phyloP scores from a whole-genome alignment of 2,329 filamentous ascomycete species.

The Talaromyces sp. region DNA sequence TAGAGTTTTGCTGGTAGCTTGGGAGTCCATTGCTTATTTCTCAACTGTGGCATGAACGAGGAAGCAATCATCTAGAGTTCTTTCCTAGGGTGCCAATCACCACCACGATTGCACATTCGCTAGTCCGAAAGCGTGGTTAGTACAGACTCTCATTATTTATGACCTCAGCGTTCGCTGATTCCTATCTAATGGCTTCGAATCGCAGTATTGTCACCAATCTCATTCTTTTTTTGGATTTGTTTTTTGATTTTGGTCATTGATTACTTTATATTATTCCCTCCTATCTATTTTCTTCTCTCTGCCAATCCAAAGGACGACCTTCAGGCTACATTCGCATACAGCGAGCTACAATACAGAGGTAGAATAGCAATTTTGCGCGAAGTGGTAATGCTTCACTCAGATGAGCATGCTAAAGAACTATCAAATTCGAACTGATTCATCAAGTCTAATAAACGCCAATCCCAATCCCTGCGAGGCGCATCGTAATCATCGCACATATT shows the following conservation, averaged over 20 bases:
- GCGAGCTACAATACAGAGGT: neutral
- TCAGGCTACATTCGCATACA: neutral
- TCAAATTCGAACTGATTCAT: neutral
- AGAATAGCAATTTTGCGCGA: neutral
- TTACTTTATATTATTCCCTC: neutral
- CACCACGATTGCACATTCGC: neutral
- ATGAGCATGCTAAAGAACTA: neutral
- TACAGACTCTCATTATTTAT: neutral
- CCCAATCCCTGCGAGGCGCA: neutral
- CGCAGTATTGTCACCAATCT: neutral
- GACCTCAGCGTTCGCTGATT: too few species aligned
- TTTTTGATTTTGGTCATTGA: neutral
- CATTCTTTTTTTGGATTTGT: neutral
- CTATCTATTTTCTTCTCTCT: neutral
- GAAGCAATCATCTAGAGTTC: too few species aligned
- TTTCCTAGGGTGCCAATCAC: neutral
- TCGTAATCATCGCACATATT: constrained; percentile 46
- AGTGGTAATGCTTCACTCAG: neutral
- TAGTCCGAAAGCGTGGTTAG: neutral
- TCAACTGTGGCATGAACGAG: neutral
- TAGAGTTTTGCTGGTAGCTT: constrained; percentile 29
- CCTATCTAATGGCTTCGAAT: too few species aligned
- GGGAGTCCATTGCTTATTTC: constrained; percentile 30
- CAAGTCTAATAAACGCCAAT: neutral
- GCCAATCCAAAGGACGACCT: neutral